Base-by-base conservation (phyloP, 257 asterid species). In the Ligustrum vulgare region DNA sequence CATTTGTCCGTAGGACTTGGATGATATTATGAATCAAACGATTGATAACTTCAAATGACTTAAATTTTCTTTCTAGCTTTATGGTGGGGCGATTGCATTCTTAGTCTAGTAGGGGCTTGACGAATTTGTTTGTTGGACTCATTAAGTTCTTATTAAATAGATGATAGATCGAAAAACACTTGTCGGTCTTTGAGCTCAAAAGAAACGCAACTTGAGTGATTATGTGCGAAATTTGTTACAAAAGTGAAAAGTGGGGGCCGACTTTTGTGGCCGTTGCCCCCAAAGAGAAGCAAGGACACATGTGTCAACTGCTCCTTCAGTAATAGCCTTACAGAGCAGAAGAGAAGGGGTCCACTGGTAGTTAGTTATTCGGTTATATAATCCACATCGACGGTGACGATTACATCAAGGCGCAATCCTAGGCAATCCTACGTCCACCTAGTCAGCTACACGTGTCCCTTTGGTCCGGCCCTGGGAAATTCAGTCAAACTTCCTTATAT, bases 321-420 rank as follows among this genome's bases (percentile, higher is more conserved):
- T 8, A 16, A 18, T 49, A 1, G 31, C 31, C 31, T 28, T 0
- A 28, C 1, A 28, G 1, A 1, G 8, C 1, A 18, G 33, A 8
- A 58, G 33, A 41, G 65, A 58, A 0, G 66, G 64, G 66, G 66
- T 2, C 66, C 66, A 58, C 31, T 7, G 66, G 15, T 22, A 22
- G 66, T 22, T 54, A 54, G 63, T 58, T 58, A 58, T 58, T 58
- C 66, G 33, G 66, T 20, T 49, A 23, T 16, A 58, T 58, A 58
- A 58, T 58, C 33, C 66, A 20, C 66, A 58, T 58, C 66, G 66
- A 58, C 66, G 66, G 28, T 20, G 66, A 58, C 66, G 66, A 58
- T 58, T 58, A 58, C 66, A 58, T 9, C 66, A 13, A 58, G 66
- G 32, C 15, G 6, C 66, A 16, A 49, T 23, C 66, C 32, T 20